Percentiles rank a stretch among this genome's conserved stretches.
Evolutionary conservation across 1,284 basidiomycete genomes (phyloP).

Genomic region (Papiliotrema fonsecae): DNA sequence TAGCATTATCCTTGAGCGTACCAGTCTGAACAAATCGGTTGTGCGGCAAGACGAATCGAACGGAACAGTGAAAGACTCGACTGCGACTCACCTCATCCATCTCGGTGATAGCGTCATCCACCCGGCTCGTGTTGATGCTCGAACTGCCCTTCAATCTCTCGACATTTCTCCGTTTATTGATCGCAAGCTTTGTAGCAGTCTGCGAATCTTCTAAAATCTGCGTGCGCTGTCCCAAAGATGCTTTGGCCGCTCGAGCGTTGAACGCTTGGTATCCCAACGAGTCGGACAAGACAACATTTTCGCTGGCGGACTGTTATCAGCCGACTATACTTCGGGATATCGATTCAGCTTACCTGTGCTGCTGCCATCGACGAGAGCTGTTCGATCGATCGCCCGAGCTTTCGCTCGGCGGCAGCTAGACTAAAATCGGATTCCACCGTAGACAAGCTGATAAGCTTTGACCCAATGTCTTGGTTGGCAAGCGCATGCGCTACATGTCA

Average conservation of each 20-base stretch:
- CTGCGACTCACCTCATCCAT: conserved; percentile 70
- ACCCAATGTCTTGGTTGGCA: conserved; percentile 78
- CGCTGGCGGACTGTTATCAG: conserved; percentile 61
- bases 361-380: conserved; percentile 76
- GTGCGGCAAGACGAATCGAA: too few species aligned
- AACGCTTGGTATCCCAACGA: conserved; percentile 87
- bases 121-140: conserved; percentile 76
- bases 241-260: conserved; percentile 87
- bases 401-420: conserved; percentile 70
- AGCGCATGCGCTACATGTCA: conserved; percentile 60
- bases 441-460: conserved; percentile 78
- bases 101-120: conserved; percentile 88
- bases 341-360: conserved; percentile 54
- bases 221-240: conserved; percentile 79
- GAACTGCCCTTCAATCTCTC: conserved; percentile 84
- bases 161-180: conserved; percentile 81
- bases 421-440: conserved; percentile 79
- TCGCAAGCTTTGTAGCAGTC: conserved; percentile 79
- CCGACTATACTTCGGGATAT: neutral
- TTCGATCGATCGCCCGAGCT: conserved; percentile 79
- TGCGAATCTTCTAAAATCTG: conserved; percentile 88
- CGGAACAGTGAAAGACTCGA: neutral
- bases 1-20: conserved; percentile 7
- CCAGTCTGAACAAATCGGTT: too few species aligned
- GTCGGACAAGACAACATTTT: conserved; percentile 87